Percentiles rank a stretch among this genome's conserved stretches.
These are phyloP conservation scores for Cryptococcus amylolentus DNA, from an alignment of 1,284 basidiomycete species.

Conservation along the genomic window DNA sequence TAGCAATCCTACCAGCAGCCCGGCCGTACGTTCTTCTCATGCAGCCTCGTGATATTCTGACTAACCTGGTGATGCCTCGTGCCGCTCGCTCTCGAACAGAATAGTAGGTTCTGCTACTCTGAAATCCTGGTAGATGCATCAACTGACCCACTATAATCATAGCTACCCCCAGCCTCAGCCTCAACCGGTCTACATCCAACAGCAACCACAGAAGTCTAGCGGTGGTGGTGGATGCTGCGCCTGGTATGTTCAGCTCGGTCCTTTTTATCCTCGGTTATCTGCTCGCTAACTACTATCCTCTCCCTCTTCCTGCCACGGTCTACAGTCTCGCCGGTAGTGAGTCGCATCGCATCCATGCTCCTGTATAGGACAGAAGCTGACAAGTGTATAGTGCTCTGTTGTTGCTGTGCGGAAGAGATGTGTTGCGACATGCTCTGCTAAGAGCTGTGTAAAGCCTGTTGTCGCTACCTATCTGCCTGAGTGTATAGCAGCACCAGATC, in stretches of 20 bases:
- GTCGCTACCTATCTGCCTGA: no score
- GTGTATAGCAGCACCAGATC: no score
- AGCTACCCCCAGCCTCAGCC: constrained; percentile 46
- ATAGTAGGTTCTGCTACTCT: background rate
- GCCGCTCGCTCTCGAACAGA: background rate
- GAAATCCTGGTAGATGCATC: background rate
- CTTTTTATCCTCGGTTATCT: background rate
- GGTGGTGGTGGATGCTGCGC: constrained; percentile 36
- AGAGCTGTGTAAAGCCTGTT: background rate
- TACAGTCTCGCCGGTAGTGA: constrained; percentile 29
- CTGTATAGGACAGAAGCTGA: background rate
- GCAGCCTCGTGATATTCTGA: background rate
- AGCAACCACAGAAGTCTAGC: constrained; percentile 26
- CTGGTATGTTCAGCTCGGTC: constrained; percentile 15
- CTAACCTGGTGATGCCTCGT: background rate
- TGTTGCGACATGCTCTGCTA: constrained; percentile 38
- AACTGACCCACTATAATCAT: background rate
- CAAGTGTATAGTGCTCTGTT: constrained; percentile 28
- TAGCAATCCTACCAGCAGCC: constrained; percentile 35
- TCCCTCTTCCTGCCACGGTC: background rate
- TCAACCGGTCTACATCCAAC: constrained; percentile 45
- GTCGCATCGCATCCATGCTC: constrained; percentile 3
- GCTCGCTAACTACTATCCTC: background rate
- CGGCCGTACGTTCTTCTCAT: constrained; percentile 24
- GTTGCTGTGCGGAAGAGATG: constrained; percentile 42